Evolutionary conservation across 2,329 filamentous ascomycete genomes (phyloP), one percentile per base, ranked within the genome.

Genomic region (Claviceps pazoutovae): DNA sequence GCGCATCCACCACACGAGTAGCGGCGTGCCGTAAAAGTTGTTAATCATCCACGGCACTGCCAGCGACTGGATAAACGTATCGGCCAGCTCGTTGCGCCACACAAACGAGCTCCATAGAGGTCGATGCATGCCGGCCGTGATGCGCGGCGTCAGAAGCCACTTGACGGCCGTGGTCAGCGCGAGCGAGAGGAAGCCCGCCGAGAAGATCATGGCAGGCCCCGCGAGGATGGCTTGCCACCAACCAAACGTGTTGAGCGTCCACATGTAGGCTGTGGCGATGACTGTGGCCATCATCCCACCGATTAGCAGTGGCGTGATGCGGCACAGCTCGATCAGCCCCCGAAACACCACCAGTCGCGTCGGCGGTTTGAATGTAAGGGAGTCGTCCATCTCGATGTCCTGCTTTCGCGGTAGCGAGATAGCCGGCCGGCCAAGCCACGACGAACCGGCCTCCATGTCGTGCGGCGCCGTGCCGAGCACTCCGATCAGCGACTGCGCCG

Each of bases 31-130:
- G 50, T 58, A 57, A 49, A 53, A 53, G 21, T 45, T 39, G 14
- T 41, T 42, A 2, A 55, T 54, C 43, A 58, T 46, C 47, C 55
- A 56, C 4, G 57, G 57, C 1, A 57, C 50, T 9, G 54, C 56
- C 8, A 59, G 46, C 8, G 52, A 53, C 48, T 77, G 72, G 46
- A 86, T 67, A 59, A 86, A 82, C 30, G 66, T 63, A 58, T 80
- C 76, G 16, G 82, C 84, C 44, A 86, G 67, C 53, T 81, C 57
- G 46, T 59, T 59, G 51, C 57, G 56, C 57, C 57, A 59, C 39
- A 59, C 57, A 34, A 59, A 59, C 2, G 55, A 56, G 50, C 56
- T 59, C 57, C 57, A 59, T 2, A 59, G 52, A 16, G 57, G 57
- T 42, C 51, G 54, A n/a, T 58, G 54, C 52, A 53, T 53, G 21